These are phyloP conservation scores for Warburgia ugandensis DNA, from an alignment of 164 flowering plant species.

Conservation along the genomic window DNA sequence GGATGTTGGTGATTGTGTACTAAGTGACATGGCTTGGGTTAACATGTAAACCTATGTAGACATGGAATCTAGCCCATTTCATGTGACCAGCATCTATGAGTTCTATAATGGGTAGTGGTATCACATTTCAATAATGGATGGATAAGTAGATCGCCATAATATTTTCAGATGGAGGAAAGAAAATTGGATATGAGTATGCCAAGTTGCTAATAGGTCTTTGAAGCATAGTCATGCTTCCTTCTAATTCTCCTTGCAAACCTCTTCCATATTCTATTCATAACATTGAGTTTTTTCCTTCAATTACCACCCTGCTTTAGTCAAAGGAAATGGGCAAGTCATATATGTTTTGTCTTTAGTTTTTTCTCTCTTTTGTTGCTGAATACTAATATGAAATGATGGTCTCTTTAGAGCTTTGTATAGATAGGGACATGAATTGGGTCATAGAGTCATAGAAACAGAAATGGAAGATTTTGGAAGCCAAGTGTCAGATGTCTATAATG, in stretches of 20 bases:
- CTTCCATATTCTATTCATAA: too few species aligned
- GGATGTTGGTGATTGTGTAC: slow-evolving; percentile 69
- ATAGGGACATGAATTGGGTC: slow-evolving; percentile 6
- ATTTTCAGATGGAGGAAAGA: slow-evolving; percentile 13
- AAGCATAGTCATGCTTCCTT: background rate
- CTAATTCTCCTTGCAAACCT: background rate
- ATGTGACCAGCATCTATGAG: slow-evolving; percentile 77
- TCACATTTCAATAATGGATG: slow-evolving; percentile 65
- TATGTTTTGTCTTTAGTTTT: too few species aligned
- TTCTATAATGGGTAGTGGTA: slow-evolving; percentile 70
- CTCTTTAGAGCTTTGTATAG: slow-evolving; percentile 8
- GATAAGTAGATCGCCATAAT: slow-evolving; percentile 41
- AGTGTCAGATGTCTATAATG: too few species aligned
- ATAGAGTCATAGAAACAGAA: background rate
- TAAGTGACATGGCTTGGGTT: slow-evolving; percentile 90
- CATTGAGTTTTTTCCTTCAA: too few species aligned
- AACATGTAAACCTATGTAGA: slow-evolving; percentile 69
- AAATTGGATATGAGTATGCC: too few species aligned
- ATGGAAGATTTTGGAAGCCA: slow-evolving; percentile 2
- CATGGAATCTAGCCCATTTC: slow-evolving; percentile 50
- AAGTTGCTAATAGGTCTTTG: background rate
- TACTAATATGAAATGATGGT: background rate
- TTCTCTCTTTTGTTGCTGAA: background rate
- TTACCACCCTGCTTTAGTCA: too few species aligned
- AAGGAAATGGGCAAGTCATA: too few species aligned